Percentiles rank a stretch among this genome's conserved stretches.
phyloP scores from a whole-genome alignment of 2,329 filamentous ascomycete genomes.

The Diplodia sapinea region DNA sequence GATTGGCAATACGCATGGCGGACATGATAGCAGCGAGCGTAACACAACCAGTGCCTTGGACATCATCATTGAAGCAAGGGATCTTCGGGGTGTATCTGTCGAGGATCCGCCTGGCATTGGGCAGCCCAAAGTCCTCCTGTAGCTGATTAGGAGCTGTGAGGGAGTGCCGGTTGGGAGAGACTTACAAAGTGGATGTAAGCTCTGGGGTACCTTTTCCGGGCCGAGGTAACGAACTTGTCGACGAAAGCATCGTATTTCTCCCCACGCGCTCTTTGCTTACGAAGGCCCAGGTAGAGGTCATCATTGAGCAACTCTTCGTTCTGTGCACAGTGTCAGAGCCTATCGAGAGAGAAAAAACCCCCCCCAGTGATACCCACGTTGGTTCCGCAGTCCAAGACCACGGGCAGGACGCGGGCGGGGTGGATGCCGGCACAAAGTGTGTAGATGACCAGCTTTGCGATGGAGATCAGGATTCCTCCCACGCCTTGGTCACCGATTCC shows the following conservation, averaged over 20 bases:
- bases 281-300: slow-evolving; percentile 78
- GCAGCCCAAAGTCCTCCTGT: slow-evolving; percentile 78
- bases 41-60: slow-evolving; percentile 87
- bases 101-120: slow-evolving; percentile 76
- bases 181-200: slow-evolving; percentile 80
- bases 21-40: slow-evolving; percentile 83
- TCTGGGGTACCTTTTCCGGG: slow-evolving; percentile 72
- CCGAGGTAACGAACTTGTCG: slow-evolving; percentile 72
- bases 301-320: slow-evolving; percentile 77
- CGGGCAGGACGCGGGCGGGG: slow-evolving; percentile 76
- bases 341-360: slow-evolving; percentile 30
- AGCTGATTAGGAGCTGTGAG: background rate
- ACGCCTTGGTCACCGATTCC: slow-evolving; percentile 90
- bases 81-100: slow-evolving; percentile 76
- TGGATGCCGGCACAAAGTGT: slow-evolving; percentile 88
- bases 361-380: slow-evolving; percentile 54
- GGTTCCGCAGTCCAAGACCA: slow-evolving; percentile 85
- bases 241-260: slow-evolving; percentile 78
- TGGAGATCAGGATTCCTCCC: slow-evolving; percentile 81
- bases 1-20: slow-evolving; percentile 70
- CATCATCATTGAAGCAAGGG: slow-evolving; percentile 89
- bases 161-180: background rate
- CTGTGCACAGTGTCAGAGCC: slow-evolving; percentile 37
- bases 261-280: slow-evolving; percentile 69
- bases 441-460: slow-evolving; percentile 81